Conservation (phyloP, 176 grass and related monocot genomes). For the Avena eriantha region DNA sequence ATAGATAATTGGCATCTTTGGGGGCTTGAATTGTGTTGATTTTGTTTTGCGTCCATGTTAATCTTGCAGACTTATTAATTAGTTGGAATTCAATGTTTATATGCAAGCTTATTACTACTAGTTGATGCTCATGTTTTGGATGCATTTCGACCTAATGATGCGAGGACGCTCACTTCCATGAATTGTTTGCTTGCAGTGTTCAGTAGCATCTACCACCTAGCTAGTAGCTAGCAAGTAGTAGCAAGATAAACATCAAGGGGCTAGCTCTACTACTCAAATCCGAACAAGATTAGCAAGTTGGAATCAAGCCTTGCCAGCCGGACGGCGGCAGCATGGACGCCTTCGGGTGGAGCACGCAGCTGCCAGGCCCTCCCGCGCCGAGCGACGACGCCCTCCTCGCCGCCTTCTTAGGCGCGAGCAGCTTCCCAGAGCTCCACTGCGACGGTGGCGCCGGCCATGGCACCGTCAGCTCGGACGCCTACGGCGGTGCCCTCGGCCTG, state of each 20-base stretch:
- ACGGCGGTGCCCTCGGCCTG: constrained; percentile 11
- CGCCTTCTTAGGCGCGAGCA: constrained; percentile 18
- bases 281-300: neutral
- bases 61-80: neutral
- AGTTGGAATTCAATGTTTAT: neutral
- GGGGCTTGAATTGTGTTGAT: neutral
- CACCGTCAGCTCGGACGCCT: neutral
- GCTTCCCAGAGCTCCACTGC: constrained; percentile 14
- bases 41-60: neutral
- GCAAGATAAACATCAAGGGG: neutral
- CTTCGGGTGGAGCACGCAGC: constrained; percentile 48
- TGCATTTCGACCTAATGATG: constrained; percentile 14
- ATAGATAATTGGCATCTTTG: neutral
- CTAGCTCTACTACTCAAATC: neutral
- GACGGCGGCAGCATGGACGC: constrained; percentile 43
- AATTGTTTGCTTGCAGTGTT: constrained; percentile 3
- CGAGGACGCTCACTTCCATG: neutral
- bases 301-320: neutral
- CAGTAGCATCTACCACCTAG: neutral
- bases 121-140: neutral
- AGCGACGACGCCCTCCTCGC: constrained; percentile 43
- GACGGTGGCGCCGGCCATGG: neutral
- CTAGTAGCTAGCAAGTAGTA: neutral
- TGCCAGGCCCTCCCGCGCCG: constrained; percentile 4
- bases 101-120: neutral